Conservation (phyloP, 176 grass and related monocot genomes). For the Lolium rigidum region DNA sequence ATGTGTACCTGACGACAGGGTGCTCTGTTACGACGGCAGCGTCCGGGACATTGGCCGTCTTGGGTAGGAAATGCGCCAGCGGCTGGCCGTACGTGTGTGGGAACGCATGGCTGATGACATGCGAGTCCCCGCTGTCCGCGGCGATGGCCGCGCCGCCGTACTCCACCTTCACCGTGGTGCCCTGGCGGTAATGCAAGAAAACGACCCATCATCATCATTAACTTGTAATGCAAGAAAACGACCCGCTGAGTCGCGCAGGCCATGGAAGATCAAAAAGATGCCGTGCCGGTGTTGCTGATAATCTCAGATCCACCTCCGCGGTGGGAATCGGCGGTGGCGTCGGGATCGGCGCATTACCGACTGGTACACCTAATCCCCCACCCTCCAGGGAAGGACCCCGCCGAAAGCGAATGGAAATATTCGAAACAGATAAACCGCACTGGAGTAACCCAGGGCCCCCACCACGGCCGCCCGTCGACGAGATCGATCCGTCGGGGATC, state of each 20-base stretch:
- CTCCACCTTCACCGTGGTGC: constrained; percentile 73
- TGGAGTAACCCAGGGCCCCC: neutral
- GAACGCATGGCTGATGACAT: constrained; percentile 66
- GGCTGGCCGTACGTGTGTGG: constrained; percentile 75
- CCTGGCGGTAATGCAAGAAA: constrained; percentile 38
- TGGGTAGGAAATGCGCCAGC: constrained; percentile 68
- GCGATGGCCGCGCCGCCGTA: constrained; percentile 62
- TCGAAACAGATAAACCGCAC: constrained; percentile 18
- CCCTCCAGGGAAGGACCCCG: neutral
- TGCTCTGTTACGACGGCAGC: constrained; percentile 62
- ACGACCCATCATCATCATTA: neutral
- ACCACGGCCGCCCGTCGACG: neutral
- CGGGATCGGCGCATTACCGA: constrained; percentile 12
- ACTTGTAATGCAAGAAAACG: constrained; percentile 19
- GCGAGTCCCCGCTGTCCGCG: constrained; percentile 55
- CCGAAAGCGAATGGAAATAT: constrained; percentile 42
- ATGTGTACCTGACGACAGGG: constrained; percentile 58
- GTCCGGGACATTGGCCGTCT: constrained; percentile 53
- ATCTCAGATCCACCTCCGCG: constrained; percentile 6
- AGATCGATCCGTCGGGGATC: constrained; percentile 7
- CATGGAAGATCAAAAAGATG: neutral
- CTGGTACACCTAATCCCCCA: constrained; percentile 13
- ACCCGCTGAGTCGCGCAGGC: neutral
- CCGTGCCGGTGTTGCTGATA: neutral
- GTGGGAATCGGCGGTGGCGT: constrained; percentile 1